Evolutionary conservation across 1,284 basidiomycete genomes (phyloP), one percentile per base, ranked within the genome.

Genomic region (Sporisorium sorghi): DNA sequence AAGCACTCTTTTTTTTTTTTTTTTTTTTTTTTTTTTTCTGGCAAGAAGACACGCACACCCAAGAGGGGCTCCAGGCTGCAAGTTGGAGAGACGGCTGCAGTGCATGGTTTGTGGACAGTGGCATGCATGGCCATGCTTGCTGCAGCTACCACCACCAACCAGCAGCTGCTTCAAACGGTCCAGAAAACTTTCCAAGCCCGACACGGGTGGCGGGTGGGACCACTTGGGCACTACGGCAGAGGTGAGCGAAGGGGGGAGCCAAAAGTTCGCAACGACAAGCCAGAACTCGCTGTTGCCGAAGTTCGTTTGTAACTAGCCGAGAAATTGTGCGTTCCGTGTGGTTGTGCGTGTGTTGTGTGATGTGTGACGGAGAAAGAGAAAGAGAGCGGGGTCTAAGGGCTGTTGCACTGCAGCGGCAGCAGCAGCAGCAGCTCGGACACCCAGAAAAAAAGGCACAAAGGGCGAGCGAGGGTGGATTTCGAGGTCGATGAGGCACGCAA

Each of bases 21-120:
- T n/a, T n/a, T n/a, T n/a, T n/a, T n/a, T n/a, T n/a, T n/a, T n/a
- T n/a, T 30, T 30, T 30, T 9, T 9, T 30, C 28, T 30, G 5
- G 26, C 46, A 30, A 30, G 28, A 30, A 47, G 30, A 21, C 7
- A 40, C 14, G 26, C 19, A 30, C n/a, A 43, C n/a, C n/a, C 24
- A n/a, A 2, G 35, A 32, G 50, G 58, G 50, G 58, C 58, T 60
- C 50, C 58, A 53, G 33, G 33, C 35, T 60, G 56, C 56, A 58
- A 2, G 19, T 23, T 58, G 56, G 47, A 58, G 47, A 58, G 56
- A 43, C 21, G 33, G 54, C 43, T 33, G 54, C 43, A 55, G 28
- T 32, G 46, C 46, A 32, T 47, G 28, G n/a, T 19, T 30, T 5
- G 28, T 30, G 9, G 46, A 47, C 26, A 19, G 19, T n/a, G n/a